These are phyloP conservation scores for Alisma plantagoaquatica DNA, from an alignment of 106 monocot species.

Conservation along the genomic window DNA sequence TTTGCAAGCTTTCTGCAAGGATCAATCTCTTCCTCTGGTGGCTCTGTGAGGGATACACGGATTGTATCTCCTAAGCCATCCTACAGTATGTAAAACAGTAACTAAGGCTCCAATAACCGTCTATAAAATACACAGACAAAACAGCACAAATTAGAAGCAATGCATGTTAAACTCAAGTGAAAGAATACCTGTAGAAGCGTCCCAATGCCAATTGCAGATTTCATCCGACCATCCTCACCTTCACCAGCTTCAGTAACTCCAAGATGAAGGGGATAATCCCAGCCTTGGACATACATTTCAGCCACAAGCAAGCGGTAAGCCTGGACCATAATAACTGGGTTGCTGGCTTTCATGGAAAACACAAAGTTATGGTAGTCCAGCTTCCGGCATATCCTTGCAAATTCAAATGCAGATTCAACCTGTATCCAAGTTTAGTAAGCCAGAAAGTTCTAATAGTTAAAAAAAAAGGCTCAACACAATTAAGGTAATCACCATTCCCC, in stretches of 20 bases:
- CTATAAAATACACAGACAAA: too few species aligned
- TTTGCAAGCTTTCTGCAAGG: constrained; percentile 92
- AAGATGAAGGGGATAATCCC: constrained; percentile 99
- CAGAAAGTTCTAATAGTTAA: background rate
- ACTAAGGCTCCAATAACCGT: too few species aligned
- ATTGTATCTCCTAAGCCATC: constrained; percentile 99
- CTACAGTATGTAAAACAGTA: too few species aligned
- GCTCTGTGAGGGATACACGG: constrained; percentile 94
- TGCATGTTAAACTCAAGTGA: too few species aligned
- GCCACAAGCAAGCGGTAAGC: constrained; percentile 96
- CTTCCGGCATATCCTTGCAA: constrained; percentile 96
- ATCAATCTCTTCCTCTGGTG: constrained; percentile 99
- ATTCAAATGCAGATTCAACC: constrained; percentile 99
- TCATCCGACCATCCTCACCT: constrained; percentile 99
- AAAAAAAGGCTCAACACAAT: background rate
- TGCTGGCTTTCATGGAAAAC: constrained; percentile 99
- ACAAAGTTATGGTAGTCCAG: constrained; percentile 96
- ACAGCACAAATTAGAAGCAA: too few species aligned
- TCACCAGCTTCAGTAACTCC: constrained; percentile 99
- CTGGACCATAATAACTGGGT: constrained; percentile 98
- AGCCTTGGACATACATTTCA: constrained; percentile 98
- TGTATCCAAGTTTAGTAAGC: constrained; percentile 14
- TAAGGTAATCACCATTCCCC: constrained; percentile 82
- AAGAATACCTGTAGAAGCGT: constrained; percentile 85
- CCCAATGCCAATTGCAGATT: constrained; percentile 99